Conservation (phyloP, 2,329 filamentous ascomycete species). For the Epichloe scottii region DNA sequence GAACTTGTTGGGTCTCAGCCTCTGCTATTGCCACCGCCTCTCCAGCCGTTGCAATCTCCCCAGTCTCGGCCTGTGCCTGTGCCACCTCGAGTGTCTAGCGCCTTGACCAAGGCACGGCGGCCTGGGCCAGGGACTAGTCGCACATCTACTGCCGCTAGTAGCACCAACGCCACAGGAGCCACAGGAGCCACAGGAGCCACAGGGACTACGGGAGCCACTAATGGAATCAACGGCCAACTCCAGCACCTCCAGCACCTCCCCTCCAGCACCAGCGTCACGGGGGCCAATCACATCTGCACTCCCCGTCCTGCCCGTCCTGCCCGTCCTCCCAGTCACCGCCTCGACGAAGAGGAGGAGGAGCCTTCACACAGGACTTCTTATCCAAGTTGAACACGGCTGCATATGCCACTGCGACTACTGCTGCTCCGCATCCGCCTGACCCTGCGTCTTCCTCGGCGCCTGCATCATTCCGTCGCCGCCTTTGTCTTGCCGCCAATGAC, state of each 20-base stretch:
- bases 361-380: not conserved
- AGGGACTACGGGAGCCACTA: too few relatives aligned
- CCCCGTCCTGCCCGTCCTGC: not conserved
- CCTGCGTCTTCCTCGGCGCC: not conserved
- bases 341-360: not conserved
- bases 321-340: not conserved
- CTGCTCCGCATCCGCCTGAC: not conserved
- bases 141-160: too few relatives aligned
- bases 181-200: too few relatives aligned
- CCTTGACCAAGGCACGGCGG: not conserved
- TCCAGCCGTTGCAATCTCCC: not conserved
- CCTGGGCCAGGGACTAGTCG: not conserved
- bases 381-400: not conserved
- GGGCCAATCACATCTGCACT: not conserved
- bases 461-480: constrained; percentile 1
- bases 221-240: not conserved
- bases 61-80: not conserved
- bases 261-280: not conserved
- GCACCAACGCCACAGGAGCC: too few relatives aligned
- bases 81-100: constrained; percentile 1
- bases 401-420: not conserved
- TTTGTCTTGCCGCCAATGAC: constrained; percentile 11
- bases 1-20: not conserved
- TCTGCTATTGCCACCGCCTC: not conserved
- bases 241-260: not conserved